phyloP scores from a whole-genome alignment of 2,329 filamentous ascomycete species.

The Neonectria sp. region DNA sequence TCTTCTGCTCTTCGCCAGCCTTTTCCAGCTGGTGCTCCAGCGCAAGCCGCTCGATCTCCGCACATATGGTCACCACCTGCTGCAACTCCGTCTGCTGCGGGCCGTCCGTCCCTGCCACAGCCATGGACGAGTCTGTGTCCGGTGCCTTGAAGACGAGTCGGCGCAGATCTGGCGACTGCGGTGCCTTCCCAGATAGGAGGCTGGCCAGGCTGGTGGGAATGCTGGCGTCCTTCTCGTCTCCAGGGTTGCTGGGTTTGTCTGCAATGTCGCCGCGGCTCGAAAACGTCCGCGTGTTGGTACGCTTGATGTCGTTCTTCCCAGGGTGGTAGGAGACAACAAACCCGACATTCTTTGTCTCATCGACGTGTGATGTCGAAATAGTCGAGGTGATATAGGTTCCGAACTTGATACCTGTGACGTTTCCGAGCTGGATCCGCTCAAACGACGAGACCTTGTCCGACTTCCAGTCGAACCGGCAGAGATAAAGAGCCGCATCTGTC shows the following conservation, averaged over 20 bases:
- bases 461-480: constrained; percentile 94
- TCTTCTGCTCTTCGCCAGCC: constrained; percentile 59
- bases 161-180: constrained; percentile 42
- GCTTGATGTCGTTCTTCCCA: constrained; percentile 77
- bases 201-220: constrained; percentile 56
- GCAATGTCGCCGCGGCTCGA: constrained; percentile 63
- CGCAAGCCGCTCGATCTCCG: constrained; percentile 81
- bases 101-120: constrained; percentile 63
- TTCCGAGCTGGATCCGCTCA: constrained; percentile 84
- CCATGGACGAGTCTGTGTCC: constrained; percentile 67
- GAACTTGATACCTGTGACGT: constrained; percentile 79
- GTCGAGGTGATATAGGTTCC: constrained; percentile 95
- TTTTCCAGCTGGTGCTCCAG: constrained; percentile 62
- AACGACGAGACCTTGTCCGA: constrained; percentile 95
- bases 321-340: constrained; percentile 85
- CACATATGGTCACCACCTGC: constrained; percentile 76
- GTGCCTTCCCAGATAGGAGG: constrained; percentile 58
- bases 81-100: constrained; percentile 67
- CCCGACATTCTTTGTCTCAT: constrained; percentile 86
- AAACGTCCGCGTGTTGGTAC: constrained; percentile 89
- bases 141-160: constrained; percentile 71
- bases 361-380: constrained; percentile 81
- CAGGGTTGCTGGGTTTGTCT: constrained; percentile 41
- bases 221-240: constrained; percentile 39
- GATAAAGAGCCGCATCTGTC: constrained; percentile 88